A percentile compares a stretch with the other conserved stretches of the same genome.
These are phyloP conservation scores for Podospora australis DNA, from an alignment of 495 filamentous ascomycete species.

Conservation along the genomic window DNA sequence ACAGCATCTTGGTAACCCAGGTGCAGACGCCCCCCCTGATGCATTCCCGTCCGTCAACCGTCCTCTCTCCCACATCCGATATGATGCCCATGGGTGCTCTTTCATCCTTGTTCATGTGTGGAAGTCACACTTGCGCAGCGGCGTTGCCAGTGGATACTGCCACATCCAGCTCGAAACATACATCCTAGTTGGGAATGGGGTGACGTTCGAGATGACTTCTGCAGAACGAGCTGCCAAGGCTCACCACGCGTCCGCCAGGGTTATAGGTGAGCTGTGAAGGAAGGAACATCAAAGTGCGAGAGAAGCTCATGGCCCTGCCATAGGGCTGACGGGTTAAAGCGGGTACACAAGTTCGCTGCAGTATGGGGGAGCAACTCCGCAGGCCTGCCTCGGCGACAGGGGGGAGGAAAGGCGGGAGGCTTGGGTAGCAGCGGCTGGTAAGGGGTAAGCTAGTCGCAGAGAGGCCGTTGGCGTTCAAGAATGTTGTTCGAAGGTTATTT, in stretches of 20 bases:
- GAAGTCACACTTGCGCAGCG: too few species aligned
- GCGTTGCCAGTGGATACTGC: too few species aligned
- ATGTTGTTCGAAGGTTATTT: not conserved
- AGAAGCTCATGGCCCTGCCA: conserved; percentile 1
- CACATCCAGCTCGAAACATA: too few species aligned
- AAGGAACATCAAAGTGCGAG: too few species aligned
- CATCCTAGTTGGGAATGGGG: too few species aligned
- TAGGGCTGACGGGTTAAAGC: conserved; percentile 13
- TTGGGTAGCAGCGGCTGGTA: not conserved
- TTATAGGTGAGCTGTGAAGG: too few species aligned
- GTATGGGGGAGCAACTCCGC: not conserved
- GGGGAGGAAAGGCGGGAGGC: not conserved
- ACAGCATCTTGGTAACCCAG: not conserved
- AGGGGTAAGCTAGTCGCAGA: conserved; percentile 3
- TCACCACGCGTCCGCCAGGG: too few species aligned
- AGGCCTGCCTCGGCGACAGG: not conserved
- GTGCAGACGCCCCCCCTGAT: not conserved
- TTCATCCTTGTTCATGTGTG: too few species aligned
- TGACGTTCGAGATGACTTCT: too few species aligned
- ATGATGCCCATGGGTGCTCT: not conserved
- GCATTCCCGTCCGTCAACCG: not conserved
- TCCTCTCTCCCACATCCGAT: not conserved
- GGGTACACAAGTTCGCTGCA: not conserved
- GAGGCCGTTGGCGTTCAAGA: not conserved
- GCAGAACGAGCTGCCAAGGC: too few species aligned